These are phyloP conservation scores for Paecilomyces sp. DNA, from an alignment of 2,329 filamentous ascomycete genomes.

Conservation along the genomic window DNA sequence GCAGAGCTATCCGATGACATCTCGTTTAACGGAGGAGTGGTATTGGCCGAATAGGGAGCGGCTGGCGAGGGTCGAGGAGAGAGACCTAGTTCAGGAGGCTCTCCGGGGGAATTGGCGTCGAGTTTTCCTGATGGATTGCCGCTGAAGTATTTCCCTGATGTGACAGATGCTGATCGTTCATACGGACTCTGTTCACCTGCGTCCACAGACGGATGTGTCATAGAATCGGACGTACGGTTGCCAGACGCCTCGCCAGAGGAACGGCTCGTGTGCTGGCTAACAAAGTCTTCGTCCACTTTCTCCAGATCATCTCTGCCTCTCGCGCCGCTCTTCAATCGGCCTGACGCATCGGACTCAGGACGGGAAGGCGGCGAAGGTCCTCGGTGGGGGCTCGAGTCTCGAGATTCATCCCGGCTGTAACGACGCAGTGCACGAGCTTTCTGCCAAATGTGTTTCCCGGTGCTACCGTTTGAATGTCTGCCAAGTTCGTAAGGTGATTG, in stretches of 20 bases:
- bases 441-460: constrained; percentile 20
- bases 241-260: constrained; percentile 18
- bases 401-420: constrained; percentile 26
- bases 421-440: constrained; percentile 17
- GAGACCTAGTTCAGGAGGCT: constrained; percentile 28
- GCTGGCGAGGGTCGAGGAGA: constrained; percentile 39
- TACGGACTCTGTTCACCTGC: constrained; percentile 16
- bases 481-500: constrained; percentile 18
- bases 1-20: constrained; percentile 37
- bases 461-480: constrained; percentile 31
- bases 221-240: constrained; percentile 16
- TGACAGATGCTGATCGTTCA: constrained; percentile 32
- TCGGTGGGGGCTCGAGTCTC: constrained; percentile 28
- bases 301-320: constrained; percentile 48
- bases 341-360: constrained; percentile 45
- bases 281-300: constrained; percentile 42
- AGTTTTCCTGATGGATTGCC: constrained; percentile 31
- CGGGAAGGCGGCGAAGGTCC: constrained; percentile 30
- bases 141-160: constrained; percentile 32
- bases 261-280: constrained; percentile 20
- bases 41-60: constrained; percentile 44
- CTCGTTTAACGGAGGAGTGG: constrained; percentile 47
- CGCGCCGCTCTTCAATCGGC: constrained; percentile 48
- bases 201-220: constrained; percentile 32
- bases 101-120: constrained; percentile 20